Base-by-base conservation (phyloP, 768 basidiomycete species). In the Leccinellum rugosiceps region DNA sequence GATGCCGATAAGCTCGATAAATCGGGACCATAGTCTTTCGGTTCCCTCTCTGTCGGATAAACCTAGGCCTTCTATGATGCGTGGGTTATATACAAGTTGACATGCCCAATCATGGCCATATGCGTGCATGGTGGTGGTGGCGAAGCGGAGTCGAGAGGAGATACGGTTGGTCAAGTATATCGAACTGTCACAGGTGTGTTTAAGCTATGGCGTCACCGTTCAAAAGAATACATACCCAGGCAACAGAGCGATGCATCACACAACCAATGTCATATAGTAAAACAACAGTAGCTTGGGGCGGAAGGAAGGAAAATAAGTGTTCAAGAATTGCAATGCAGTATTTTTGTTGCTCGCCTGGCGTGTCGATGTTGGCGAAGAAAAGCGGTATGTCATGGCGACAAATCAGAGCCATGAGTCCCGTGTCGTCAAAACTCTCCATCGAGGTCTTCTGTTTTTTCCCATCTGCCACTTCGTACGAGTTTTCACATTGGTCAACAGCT, bases 251-350 rank as follows among this genome's bases (percentile, higher is more conserved):
- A 25, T 25, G 25, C 25, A 25, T 25, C 25, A 53, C 30, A 32
- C 52, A 80, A 0, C 66, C 73, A 23, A 79, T 70, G 35, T 72
- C 65, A 53, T 80, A 72, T 3, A 69, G 49, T 14, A 58, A 31
- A 0, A 59, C 58, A 2, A 76, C 65, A 0, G 72, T 80, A 6
- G 74, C 68, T 1, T 59, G 3, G 4, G 44, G 25, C 7, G 77
- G 79, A 2, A 79, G 46, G 0, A 68, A 48, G 0, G 52, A 53
- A 45, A 67, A 70, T 1, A 77, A 56, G 25, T 70, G 58, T 28
- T 71, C 54, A 6, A 79, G 58, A 0, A 77, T 63, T 61, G 21
- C 69, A 10, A 44, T 38, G 2, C 14, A 38, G 13, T 38, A 38
- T 11, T 38, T 38, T 38, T 38, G 35, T 7, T 65, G 58, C 73